phyloP scores from a whole-genome alignment of 164 flowering plant species.

The Echeveria elegans region DNA sequence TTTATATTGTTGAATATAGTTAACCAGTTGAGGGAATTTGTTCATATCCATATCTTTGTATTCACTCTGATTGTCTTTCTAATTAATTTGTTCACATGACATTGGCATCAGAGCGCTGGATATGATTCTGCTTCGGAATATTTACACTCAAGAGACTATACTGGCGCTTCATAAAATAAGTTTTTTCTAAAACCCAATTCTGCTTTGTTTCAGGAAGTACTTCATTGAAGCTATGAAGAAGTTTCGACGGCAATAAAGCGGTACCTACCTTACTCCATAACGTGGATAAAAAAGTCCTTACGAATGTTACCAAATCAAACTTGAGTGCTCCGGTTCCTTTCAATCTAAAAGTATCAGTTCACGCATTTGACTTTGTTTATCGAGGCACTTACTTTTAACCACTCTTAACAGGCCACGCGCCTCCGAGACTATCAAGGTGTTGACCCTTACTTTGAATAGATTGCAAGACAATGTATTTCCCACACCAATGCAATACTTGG shows the following conservation, averaged over 20 bases:
- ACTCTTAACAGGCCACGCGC: no score
- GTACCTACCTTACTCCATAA: slow-evolving; percentile 26
- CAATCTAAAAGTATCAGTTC: slow-evolving; percentile 53
- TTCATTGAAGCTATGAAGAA: slow-evolving; percentile 89
- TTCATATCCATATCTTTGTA: not conserved
- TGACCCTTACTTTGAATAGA: slow-evolving; percentile 86
- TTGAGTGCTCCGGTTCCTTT: not conserved
- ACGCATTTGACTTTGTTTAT: no score
- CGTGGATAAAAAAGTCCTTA: no score
- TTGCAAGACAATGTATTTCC: slow-evolving; percentile 55
- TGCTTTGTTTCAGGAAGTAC: slow-evolving; percentile 52
- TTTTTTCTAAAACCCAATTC: slow-evolving; percentile 20
- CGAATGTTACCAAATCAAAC: no score
- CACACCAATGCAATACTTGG: not conserved
- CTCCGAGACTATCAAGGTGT: slow-evolving; percentile 97
- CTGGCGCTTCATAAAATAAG: slow-evolving; percentile 90
- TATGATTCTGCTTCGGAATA: slow-evolving; percentile 69
- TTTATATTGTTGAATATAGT: not conserved
- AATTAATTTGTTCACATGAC: not conserved
- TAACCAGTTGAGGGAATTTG: not conserved
- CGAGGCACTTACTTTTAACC: no score
- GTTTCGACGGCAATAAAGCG: slow-evolving; percentile 93
- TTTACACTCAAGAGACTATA: slow-evolving; percentile 77
- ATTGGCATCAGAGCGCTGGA: slow-evolving; percentile 52
- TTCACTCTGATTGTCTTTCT: not conserved